A percentile compares a stretch with the other conserved stretches of the same genome.
These are phyloP conservation scores for Saksenaea oblongispora DNA, from an alignment of 371 early-diverging fungal species.

Conservation along the genomic window DNA sequence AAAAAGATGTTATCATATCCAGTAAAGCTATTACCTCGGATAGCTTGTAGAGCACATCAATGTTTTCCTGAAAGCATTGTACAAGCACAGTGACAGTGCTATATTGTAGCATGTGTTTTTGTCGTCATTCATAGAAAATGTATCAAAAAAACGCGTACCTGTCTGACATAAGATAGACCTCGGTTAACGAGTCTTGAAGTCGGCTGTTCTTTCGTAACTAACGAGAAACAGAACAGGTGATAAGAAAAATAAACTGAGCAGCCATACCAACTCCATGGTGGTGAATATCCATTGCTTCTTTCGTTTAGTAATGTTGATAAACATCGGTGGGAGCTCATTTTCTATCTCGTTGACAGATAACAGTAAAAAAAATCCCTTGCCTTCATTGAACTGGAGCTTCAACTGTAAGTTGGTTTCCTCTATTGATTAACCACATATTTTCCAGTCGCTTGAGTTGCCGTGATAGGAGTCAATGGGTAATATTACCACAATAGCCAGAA, in stretches of 20 bases:
- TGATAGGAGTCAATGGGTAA: background rate
- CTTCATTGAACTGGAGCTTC: constrained; percentile 64
- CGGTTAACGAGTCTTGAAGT: constrained; percentile 82
- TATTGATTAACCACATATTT: background rate
- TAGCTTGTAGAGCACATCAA: constrained; percentile 72
- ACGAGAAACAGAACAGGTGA: background rate
- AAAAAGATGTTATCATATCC: constrained; percentile 81
- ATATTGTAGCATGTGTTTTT: background rate
- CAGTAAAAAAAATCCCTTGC: constrained; percentile 66
- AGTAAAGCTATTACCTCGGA: constrained; percentile 83
- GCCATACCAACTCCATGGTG: constrained; percentile 76
- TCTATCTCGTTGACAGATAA: constrained; percentile 26
- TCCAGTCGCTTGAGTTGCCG: background rate
- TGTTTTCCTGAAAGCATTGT: constrained; percentile 53
- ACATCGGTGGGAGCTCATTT: constrained; percentile 47
- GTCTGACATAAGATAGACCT: constrained; percentile 85
- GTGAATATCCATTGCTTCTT: constrained; percentile 68
- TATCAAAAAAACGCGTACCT: constrained; percentile 42
- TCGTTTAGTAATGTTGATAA: constrained; percentile 64
- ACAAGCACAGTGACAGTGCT: constrained; percentile 69
- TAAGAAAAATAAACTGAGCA: background rate
- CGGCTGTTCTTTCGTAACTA: constrained; percentile 60
- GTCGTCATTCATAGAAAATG: background rate
- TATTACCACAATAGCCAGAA: constrained; percentile 57
- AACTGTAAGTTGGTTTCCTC: constrained; percentile 57